These are phyloP conservation scores for Fusarium verticillioides DNA, from an alignment of 2,329 filamentous ascomycete species.

Conservation along the genomic window DNA sequence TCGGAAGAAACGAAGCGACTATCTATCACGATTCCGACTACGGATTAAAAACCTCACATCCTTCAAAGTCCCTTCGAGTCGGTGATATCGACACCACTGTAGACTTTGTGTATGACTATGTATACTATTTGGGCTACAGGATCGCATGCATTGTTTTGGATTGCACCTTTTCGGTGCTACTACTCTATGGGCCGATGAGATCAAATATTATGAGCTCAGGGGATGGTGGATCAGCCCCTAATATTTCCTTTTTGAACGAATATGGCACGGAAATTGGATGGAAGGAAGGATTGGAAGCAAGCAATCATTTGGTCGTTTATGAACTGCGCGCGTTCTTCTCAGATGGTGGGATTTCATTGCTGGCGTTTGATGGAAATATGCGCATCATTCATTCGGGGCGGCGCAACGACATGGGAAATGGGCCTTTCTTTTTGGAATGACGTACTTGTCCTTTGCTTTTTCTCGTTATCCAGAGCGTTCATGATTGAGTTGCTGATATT, in stretches of 20 bases:
- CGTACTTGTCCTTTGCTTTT: slow-evolving; percentile 27
- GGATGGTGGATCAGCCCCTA: not conserved
- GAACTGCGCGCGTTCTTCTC: not conserved
- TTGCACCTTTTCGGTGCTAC: slow-evolving; percentile 1
- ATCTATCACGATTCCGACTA: slow-evolving; percentile 45
- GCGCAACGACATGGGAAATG: slow-evolving; percentile 29
- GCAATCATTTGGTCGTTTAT: slow-evolving; percentile 8
- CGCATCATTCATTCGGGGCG: slow-evolving; percentile 31
- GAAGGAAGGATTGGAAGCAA: slow-evolving; percentile 9
- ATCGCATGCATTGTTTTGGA: slow-evolving; percentile 30
- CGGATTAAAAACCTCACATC: slow-evolving; percentile 21
- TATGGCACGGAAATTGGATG: slow-evolving; percentile 20
- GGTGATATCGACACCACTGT: not conserved
- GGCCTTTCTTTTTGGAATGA: slow-evolving; percentile 18
- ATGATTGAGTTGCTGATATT: slow-evolving; percentile 36
- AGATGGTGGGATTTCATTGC: slow-evolving; percentile 9
- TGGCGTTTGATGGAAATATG: slow-evolving; percentile 33
- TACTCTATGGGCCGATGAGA: not conserved
- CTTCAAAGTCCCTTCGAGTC: not conserved
- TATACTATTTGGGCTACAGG: slow-evolving; percentile 34
- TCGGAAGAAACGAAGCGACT: slow-evolving; percentile 43
- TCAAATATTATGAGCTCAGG: slow-evolving; percentile 1
- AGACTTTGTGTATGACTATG: slow-evolving; percentile 39
- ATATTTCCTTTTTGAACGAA: slow-evolving; percentile 26
- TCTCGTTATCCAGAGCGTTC: slow-evolving; percentile 31